phyloP scores from a whole-genome alignment of 2,329 filamentous ascomycete genomes.

The Penicillium sp. region DNA sequence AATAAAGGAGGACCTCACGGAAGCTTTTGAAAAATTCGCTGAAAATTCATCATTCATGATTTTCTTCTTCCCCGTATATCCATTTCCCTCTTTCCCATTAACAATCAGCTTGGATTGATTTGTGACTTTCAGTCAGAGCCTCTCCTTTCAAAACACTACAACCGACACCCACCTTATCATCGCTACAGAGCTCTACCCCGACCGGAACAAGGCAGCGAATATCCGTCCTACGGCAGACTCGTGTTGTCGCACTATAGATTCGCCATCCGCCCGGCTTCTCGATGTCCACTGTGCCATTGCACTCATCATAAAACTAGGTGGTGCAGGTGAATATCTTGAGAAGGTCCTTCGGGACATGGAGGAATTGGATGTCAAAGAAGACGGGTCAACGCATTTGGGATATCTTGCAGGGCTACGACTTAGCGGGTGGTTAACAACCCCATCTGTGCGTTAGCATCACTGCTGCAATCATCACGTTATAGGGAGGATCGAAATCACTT shows the following conservation, averaged over 20 bases:
- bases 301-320: conserved; percentile 27
- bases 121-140: neutral
- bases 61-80: neutral
- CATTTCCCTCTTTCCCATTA: neutral
- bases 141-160: neutral
- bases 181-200: neutral
- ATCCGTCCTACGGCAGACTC: neutral
- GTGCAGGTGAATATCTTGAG: conserved; percentile 24
- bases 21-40: neutral
- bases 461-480: too few relatives aligned
- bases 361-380: conserved; percentile 4
- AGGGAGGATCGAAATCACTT: too few relatives aligned
- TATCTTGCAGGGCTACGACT: neutral
- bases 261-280: conserved; percentile 28
- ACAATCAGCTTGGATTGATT: neutral
- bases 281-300: conserved; percentile 29
- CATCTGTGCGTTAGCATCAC: neutral
- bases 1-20: neutral
- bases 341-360: conserved; percentile 25
- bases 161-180: neutral
- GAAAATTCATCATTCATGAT: neutral
- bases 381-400: conserved; percentile 14
- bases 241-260: conserved; percentile 31
- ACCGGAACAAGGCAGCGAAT: neutral
- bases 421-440: neutral